Evolutionary conservation across 805 yeast species (phyloP), one percentile per base, ranked within the genome.

Genomic region (Wickerhamomyces ciferrii): DNA sequence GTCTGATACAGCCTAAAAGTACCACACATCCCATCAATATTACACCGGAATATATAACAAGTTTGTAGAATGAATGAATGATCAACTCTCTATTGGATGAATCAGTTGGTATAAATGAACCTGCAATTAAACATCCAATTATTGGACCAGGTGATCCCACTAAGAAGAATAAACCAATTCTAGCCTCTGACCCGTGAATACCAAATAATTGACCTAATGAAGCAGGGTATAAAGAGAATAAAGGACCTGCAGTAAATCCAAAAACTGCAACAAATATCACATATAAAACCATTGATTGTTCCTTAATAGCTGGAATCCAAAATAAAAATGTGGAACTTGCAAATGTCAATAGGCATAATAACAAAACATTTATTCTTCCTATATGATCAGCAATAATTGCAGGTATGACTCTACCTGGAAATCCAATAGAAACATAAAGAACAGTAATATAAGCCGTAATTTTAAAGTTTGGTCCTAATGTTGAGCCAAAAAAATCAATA

Each of bases 391-490:
- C 48, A 6, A 48, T 15, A 3, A 52, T 42, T 3, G 56, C 59
- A 4, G 60, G 60, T n/a, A 56, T 5, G 2, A 56, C 47, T 35
- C 60, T 46, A 5, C 60, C 60, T 6, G 60, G 60, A 5, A 49
- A 48, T n/a, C 60, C 60, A 42, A 54, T 40, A 10, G 51, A 45
- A 42, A 51, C 55, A 45, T 49, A 56, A 13, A 56, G 46, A n/a
- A 55, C 54, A 21, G 52, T 37, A 3, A 55, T 25, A 34, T 53
- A 55, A 4, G 52, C 19, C 1, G 57, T 48, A 10, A 56, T n/a
- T 5, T 15, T 31, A 0, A 48, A 19, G 1, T 34, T 41, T 5
- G 60, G 60, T 14, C 36, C 39, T 13, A 55, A 48, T 10, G 49
- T 24, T 1, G 47, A 48, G 13, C 56, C 60, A 45, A 53, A 56